Evolutionary conservation across 192 early-diverging fungal species (phyloP), one percentile per base, ranked within the genome.

Genomic region (Gryganskiella cystojenkinii): DNA sequence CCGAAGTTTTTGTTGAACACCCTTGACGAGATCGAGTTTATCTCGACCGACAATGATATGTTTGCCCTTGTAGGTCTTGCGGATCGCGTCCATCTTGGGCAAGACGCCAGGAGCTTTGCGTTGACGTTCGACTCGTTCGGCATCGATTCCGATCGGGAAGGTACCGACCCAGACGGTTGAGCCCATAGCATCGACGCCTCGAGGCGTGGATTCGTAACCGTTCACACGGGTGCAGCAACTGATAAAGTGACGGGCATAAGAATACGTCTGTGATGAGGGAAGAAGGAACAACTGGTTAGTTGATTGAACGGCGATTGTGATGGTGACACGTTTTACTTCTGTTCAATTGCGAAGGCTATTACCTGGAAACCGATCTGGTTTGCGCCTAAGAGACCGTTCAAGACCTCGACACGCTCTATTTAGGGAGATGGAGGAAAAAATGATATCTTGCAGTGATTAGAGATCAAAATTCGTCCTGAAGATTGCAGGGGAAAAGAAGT

Each of bases 91-190:
- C 70, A 94, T 92, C 86, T 98, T 97, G 40, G 90, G 83, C 34
- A 79, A 43, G 0, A 99, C 97, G 4, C 72, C 82, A 14, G 89
- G 84, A 33, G 70, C 71, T 22, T 90, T 87, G 55, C 92, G 88
- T 43, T 86, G 82, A n/a, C 63, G 27, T 56, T 93, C 85, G 9
- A 95, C 88, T 8, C 87, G 71, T 20, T 92, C 82, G 10, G 92
- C 88, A 73, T 99, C 95, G 73, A 99, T 98, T n/a, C 98, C 98
- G 46, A 99, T 97, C 3, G 98, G 98, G 74, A 97, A 97, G 22
- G 95, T 96, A 46, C 92, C 93, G 1, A 98, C 88, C 42, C 88
- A 69, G 5, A 98, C 94, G 11, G 89, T 82, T 28, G 83, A 86
- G 15, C 95, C 94, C 46, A 88, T 85, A 61, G 90, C 91, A 71